Percentiles rank a stretch among this genome's conserved stretches.
Conservation (phyloP, 2,329 filamentous ascomycete species). For the Penicillium aurantiogriseum region DNA sequence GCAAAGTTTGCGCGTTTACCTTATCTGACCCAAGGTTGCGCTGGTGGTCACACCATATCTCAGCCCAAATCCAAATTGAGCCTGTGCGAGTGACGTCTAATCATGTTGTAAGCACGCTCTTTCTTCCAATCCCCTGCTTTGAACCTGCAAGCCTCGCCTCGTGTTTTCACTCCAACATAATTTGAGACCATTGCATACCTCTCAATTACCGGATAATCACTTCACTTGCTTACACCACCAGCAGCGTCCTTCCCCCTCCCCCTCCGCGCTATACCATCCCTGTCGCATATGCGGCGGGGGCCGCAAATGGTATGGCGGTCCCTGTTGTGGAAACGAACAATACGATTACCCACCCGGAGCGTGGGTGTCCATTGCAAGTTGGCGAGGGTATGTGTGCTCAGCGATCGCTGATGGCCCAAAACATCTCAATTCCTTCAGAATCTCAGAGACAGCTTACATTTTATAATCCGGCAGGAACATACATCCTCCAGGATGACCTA, state of each 20-base stretch:
- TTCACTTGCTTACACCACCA: conserved; percentile 15
- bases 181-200: neutral
- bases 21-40: conserved; percentile 2
- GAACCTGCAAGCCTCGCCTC: neutral
- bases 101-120: conserved; percentile 27
- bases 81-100: conserved; percentile 9
- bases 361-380: conserved; percentile 85
- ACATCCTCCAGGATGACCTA: conserved; percentile 84
- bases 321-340: conserved; percentile 95
- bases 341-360: conserved; percentile 73
- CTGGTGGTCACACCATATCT: conserved; percentile 12
- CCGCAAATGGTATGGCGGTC: conserved; percentile 64
- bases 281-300: conserved; percentile 69
- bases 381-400: conserved; percentile 71
- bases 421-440: neutral
- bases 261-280: conserved; percentile 78
- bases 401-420: neutral
- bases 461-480: conserved; percentile 64
- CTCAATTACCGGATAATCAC: neutral
- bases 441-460: conserved; percentile 19
- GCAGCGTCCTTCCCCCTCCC: conserved; percentile 79
- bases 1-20: neutral
- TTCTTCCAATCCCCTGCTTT: neutral
- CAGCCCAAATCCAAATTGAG: conserved; percentile 11
- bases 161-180: neutral